Base-by-base conservation (phyloP, 495 filamentous ascomycete species). In the Haplographium delicatum region DNA sequence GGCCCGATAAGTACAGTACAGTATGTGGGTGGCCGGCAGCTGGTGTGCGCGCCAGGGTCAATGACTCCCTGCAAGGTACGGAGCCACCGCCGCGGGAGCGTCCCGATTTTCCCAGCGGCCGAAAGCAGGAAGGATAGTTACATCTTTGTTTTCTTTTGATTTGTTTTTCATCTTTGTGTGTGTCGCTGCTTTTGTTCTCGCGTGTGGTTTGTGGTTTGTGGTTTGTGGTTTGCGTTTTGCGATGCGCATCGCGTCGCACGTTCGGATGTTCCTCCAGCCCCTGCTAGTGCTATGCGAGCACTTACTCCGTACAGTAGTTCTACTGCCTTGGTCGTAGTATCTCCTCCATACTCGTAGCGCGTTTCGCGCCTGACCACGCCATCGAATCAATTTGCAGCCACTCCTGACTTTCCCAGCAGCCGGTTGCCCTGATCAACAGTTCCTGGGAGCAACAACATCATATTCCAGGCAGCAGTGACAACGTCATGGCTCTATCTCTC, bases 331-430 rank as follows among this genome's bases (percentile, higher is more conserved):
- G n/a, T n/a, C n/a, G n/a, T n/a, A n/a, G n/a, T n/a, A n/a, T n/a
- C n/a, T n/a, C n/a, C n/a, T n/a, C n/a, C n/a, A n/a, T 47, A 54
- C 52, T 27, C 51, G 44, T 16, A 42, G 35, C 51, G 35, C 51
- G 38, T 25, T 27, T 11, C 9, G 27, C 6, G 5, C 13, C 28
- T 6, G 13, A 39, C 25, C 6, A 37, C 34, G 22, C 37, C 40
- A 31, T 31, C 45, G 26, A 54, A 54, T 54, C 22, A 27, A 44
- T 5, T 1, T 44, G 38, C 44, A 44, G 43, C 25, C 16, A 34
- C 39, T 20, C n/a, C 10, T 7, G 42, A 28, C 39, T 43, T 25
- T 16, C 22, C 42, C 15, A 31, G 20, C 26, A 15, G n/a, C 15
- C 20, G 15, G 24, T 31, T 44, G n/a, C 42, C 26, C 18, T 31